Evolutionary conservation across 2,329 filamentous ascomycete genomes (phyloP).

Genomic region (Stagonosporopsis rhizophila): DNA sequence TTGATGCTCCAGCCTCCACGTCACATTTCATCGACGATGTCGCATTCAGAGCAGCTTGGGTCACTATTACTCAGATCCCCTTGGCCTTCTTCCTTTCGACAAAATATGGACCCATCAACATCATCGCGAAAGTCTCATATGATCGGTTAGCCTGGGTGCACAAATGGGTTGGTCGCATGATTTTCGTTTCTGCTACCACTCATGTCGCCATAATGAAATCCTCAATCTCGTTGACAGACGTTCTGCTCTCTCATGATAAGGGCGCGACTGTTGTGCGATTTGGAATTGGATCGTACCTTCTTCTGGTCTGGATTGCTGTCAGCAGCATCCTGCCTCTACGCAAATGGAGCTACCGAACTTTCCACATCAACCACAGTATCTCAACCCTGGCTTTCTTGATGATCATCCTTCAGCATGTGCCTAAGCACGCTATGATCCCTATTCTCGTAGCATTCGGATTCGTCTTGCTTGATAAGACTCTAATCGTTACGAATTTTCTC

Average conservation of each 20-base stretch:
- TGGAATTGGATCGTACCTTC: constrained; percentile 32
- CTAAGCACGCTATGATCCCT: constrained; percentile 28
- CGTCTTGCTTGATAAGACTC: constrained; percentile 26
- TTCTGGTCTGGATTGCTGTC: constrained; percentile 34
- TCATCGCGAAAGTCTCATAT: constrained; percentile 30
- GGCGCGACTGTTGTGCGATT: constrained; percentile 33
- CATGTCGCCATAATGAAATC: constrained; percentile 38
- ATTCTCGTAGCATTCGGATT: constrained; percentile 30
- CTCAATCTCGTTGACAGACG: constrained; percentile 30
- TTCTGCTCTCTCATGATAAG: constrained; percentile 28
- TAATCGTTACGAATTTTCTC: constrained; percentile 17
- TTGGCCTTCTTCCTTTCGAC: constrained; percentile 37
- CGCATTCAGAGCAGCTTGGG: constrained; percentile 41
- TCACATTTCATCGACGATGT: constrained; percentile 39
- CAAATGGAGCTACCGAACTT: constrained; percentile 33
- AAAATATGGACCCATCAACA: constrained; percentile 33
- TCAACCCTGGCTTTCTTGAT: constrained; percentile 32
- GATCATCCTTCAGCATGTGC: constrained; percentile 34
- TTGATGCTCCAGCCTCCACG: constrained; percentile 32
- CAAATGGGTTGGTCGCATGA: constrained; percentile 30
- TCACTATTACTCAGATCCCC: constrained; percentile 38
- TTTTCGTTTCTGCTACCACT: constrained; percentile 37
- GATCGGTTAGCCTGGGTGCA: constrained; percentile 37
- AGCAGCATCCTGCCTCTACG: constrained; percentile 33
- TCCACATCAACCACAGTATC: constrained; percentile 39